Percentiles rank a stretch among this genome's conserved stretches.
Evolutionary conservation across 805 yeast species (phyloP).

Genomic region (Ogataea sp.): DNA sequence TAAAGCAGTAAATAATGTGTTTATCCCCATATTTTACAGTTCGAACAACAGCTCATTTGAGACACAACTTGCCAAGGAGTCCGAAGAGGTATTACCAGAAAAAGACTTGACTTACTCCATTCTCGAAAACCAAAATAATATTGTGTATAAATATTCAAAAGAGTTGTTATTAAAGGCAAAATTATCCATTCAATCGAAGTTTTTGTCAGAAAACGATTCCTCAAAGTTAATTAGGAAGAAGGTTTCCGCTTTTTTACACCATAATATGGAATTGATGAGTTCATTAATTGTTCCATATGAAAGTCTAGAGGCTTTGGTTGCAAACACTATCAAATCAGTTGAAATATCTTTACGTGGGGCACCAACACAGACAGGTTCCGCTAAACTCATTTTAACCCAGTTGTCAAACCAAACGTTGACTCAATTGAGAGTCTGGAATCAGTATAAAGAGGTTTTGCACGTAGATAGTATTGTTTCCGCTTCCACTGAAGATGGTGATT

Average conservation of each 20-base stretch:
- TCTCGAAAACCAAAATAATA: not conserved
- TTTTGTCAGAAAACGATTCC: not conserved
- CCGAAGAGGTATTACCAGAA: not conserved
- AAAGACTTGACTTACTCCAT: not conserved
- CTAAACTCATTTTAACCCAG: constrained; percentile 42
- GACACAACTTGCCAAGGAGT: constrained; percentile 3
- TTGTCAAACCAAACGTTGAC: constrained; percentile 55
- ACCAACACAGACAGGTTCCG: constrained; percentile 16
- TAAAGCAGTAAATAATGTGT: constrained; percentile 75
- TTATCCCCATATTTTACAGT: constrained; percentile 67
- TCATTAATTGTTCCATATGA: constrained; percentile 22
- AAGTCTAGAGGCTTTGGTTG: constrained; percentile 26
- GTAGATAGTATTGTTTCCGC: not conserved
- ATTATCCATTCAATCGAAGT: not conserved
- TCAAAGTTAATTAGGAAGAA: not conserved
- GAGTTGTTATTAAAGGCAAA: not conserved
- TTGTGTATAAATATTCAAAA: not conserved
- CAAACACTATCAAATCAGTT: constrained; percentile 51
- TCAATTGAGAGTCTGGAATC: constrained; percentile 41
- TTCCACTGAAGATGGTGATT: too few relatives aligned
- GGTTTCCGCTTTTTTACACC: not conserved
- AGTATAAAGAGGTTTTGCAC: constrained; percentile 19
- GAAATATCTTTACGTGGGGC: constrained; percentile 61
- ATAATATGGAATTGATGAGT: constrained; percentile 6
- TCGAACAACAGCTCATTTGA: constrained; percentile 27